Base-by-base conservation (phyloP, 202 grass and related monocot genomes). In the Miscanthus sacchariflorus region DNA sequence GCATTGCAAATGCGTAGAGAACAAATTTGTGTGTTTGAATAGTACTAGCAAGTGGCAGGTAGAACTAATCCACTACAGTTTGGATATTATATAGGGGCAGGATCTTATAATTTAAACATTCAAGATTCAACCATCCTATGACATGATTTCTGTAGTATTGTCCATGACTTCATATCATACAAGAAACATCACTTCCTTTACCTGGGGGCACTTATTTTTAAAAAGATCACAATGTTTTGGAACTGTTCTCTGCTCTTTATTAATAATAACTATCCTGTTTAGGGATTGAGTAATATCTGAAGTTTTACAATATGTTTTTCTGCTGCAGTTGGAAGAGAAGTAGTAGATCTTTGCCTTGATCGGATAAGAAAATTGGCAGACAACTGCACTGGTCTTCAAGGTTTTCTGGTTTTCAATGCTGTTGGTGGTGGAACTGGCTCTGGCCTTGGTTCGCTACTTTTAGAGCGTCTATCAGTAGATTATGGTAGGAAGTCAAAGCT, bases 401-500 rank as follows among this genome's bases (percentile, higher is more conserved):
- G 91, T n/a, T 95, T 93, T 89, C 80, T 95, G 58, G 87, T 93
- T 91, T 95, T 95, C 68, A 95, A 95, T 86, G 93, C 93, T 68
- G 93, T 93, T 42, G 91, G 94, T 78, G 94, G 94, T 68, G 91
- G 94, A 71, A 95, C 91, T 38, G 94, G 94, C 15, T 95, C 91
- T 44, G 94, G 94, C 56, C 94, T 95, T 67, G 94, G 94, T 84
- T 95, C 94, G n/a, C 88, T 95, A 65, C 90, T 95, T 81, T 74
- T 95, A 54, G 94, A 95, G 65, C 94, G 94, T 17, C 79, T 93
- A 28, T 95, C 94, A 27, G 94, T 95, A 24, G 94, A 93, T 80
- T 95, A 95, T 64, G 91, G 94, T 68, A 93, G 91, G 78, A 95
- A 95, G 85, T 95, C 94, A 5, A 95, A 95, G 94, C 94, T 95